Conservation (phyloP, 306 rosid genomes). For the Vachellia pachyceras region DNA sequence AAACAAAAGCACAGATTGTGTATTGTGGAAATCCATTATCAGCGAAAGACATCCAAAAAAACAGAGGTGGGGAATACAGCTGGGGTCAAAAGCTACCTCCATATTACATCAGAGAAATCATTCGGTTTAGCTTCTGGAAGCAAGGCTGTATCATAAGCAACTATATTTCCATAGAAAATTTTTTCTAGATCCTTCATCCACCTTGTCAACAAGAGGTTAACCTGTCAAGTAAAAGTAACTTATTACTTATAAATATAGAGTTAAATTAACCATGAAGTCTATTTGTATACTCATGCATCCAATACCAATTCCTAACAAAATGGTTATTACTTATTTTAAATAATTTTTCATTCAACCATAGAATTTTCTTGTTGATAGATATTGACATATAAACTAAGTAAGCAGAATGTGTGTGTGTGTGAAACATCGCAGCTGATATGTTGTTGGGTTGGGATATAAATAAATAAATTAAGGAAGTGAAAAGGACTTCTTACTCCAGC, state of each 20-base stretch:
- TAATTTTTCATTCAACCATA: not conserved
- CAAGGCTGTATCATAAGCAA: conserved; percentile 89
- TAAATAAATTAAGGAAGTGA: not conserved
- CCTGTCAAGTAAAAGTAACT: conserved; percentile 62
- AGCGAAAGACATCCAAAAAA: conserved; percentile 7
- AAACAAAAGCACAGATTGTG: not conserved
- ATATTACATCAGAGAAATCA: conserved; percentile 70
- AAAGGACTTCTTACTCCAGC: conserved; percentile 75
- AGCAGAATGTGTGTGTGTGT: not conserved
- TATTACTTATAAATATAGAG: conserved; percentile 29
- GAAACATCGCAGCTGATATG: not conserved
- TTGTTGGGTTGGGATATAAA: not conserved
- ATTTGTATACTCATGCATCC: conserved; percentile 1
- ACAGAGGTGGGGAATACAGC: not conserved
- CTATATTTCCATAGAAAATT: conserved; percentile 87
- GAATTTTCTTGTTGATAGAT: not conserved
- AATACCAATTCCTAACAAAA: conserved; percentile 1
- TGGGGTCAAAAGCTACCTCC: conserved; percentile 63
- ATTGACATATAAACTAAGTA: not conserved
- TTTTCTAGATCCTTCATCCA: conserved; percentile 99
- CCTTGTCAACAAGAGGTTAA: conserved; percentile 77
- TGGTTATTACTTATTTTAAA: not conserved
- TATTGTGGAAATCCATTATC: conserved; percentile 24
- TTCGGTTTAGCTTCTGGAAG: conserved; percentile 77
- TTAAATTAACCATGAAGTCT: not conserved